Conservation (phyloP, 805 yeast genomes). For the Candida wancherniae region DNA sequence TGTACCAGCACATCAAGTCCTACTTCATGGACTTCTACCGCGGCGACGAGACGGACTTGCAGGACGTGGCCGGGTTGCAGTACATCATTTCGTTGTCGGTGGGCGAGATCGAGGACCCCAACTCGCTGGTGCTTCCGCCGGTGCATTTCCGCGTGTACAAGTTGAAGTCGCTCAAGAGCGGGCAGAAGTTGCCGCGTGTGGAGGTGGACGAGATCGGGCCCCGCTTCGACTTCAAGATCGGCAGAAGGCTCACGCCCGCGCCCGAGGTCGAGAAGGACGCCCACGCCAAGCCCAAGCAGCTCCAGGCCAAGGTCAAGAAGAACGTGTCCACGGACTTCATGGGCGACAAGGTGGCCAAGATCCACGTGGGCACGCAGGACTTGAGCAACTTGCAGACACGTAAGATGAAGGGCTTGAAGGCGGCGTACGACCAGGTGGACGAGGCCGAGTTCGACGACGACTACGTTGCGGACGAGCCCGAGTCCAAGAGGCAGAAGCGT, state of each 20-base stretch:
- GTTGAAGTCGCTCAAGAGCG: conserved; percentile 73
- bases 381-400: conserved; percentile 86
- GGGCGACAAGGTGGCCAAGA: conserved; percentile 97
- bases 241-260: conserved; percentile 75
- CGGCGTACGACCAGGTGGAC: conserved; percentile 68
- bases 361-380: conserved; percentile 96
- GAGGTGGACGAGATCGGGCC: conserved; percentile 96
- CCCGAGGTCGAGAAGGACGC: conserved; percentile 94
- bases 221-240: conserved; percentile 85
- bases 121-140: conserved; percentile 66
- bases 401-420: conserved; percentile 96
- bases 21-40: conserved; percentile 86
- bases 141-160: conserved; percentile 90
- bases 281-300: conserved; percentile 68
- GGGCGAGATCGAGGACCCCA: conserved; percentile 70
- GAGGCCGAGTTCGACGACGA: conserved; percentile 49
- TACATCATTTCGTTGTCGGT: conserved; percentile 79
- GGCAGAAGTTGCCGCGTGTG: conserved; percentile 87
- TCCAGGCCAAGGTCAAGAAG: conserved; percentile 80
- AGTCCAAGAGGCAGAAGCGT: conserved; percentile 30
- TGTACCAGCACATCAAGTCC: conserved; percentile 79
- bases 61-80: conserved; percentile 94
- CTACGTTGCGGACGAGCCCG: conserved; percentile 40
- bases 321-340: conserved; percentile 78
- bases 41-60: conserved; percentile 73